A percentile compares a stretch with the other conserved stretches of the same genome.
Conservation (phyloP, 176 grass and related monocot genomes). For the Typha latifolia region DNA sequence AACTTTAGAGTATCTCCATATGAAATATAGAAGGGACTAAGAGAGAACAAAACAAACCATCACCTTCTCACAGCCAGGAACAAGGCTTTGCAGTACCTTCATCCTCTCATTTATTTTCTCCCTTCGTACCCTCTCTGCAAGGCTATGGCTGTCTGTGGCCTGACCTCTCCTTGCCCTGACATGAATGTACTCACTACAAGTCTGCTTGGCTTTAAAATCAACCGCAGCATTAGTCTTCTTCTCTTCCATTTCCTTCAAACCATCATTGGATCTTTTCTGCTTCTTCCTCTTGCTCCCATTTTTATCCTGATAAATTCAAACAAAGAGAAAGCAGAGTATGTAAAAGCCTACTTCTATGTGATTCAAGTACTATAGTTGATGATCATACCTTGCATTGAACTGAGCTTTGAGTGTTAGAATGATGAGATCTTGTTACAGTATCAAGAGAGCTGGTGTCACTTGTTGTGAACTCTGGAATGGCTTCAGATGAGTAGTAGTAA, state of each 20-base stretch:
- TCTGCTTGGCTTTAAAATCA: neutral
- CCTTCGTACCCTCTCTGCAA: slow-evolving; percentile 42
- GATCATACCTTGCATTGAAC: neutral
- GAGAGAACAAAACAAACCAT: neutral
- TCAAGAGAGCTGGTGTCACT: slow-evolving; percentile 10
- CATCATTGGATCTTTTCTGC: slow-evolving; percentile 14
- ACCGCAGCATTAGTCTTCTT: slow-evolving; percentile 13
- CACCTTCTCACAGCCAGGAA: slow-evolving; percentile 45
- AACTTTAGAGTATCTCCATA: neutral
- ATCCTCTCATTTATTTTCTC: slow-evolving; percentile 46
- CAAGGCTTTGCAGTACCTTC: slow-evolving; percentile 35
- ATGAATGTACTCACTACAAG: slow-evolving; percentile 24
- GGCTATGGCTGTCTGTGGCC: slow-evolving; percentile 29
- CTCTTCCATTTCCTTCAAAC: slow-evolving; percentile 9
- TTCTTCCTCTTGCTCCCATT: slow-evolving; percentile 23
- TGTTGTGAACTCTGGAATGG: neutral
- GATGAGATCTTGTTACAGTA: slow-evolving; percentile 9
- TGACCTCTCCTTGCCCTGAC: slow-evolving; percentile 36
- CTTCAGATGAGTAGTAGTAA: slow-evolving; percentile 16
- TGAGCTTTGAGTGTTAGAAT: neutral
- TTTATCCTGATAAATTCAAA: slow-evolving; percentile 2
- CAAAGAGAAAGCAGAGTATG: neutral
- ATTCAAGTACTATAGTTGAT: neutral
- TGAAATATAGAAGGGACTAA: neutral
- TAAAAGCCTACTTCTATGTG: neutral